phyloP scores from a whole-genome alignment of 2,329 filamentous ascomycete species.

The Fusarium sp. region DNA sequence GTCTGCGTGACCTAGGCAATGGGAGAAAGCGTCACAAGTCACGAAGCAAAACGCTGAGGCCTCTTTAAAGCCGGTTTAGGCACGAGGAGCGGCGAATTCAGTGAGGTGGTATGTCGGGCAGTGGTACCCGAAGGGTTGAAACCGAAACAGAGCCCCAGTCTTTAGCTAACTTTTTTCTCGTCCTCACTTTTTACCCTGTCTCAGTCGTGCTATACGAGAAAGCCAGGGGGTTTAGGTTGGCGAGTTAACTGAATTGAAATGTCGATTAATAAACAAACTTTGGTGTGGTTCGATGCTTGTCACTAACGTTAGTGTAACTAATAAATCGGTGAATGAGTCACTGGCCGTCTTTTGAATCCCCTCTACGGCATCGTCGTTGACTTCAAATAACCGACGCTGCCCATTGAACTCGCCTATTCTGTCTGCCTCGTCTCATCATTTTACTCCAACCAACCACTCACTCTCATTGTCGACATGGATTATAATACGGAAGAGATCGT shows the following conservation, averaged over 20 bases:
- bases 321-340: neutral
- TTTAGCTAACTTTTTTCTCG: no score
- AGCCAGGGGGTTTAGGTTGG: neutral
- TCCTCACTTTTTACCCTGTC: no score
- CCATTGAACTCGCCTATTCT: neutral
- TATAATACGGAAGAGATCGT: slow-evolving; percentile 12
- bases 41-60: no score
- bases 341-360: neutral
- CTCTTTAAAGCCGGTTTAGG: no score
- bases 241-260: neutral
- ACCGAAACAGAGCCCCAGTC: no score
- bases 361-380: neutral
- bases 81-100: no score
- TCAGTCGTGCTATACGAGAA: neutral
- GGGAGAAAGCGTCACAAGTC: no score
- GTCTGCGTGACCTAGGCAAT: neutral
- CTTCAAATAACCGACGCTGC: neutral
- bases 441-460: rapidly evolving
- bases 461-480: slow-evolving; percentile 6
- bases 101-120: no score
- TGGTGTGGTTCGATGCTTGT: neutral
- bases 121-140: no score
- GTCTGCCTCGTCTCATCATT: neutral
- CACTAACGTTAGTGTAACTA: neutral
- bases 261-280: neutral